Evolutionary conservation across 192 early-diverging fungal species (phyloP).

Genomic region (Mortierella claussenii): DNA sequence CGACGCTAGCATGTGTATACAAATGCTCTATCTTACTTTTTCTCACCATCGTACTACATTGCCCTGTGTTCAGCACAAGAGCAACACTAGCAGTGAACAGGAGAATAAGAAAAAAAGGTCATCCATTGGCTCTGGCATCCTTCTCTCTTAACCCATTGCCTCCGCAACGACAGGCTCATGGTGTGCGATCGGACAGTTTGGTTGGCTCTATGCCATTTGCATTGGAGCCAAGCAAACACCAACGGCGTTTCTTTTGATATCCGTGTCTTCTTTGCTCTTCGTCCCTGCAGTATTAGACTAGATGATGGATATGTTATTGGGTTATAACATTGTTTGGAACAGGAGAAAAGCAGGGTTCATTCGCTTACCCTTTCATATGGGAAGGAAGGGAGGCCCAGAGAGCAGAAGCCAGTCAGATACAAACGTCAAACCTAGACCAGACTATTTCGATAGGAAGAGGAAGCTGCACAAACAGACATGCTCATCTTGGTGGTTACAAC

Average conservation of each 20-base stretch:
- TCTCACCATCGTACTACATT: not conserved
- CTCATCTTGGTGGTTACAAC: not conserved
- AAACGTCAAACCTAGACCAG: not conserved
- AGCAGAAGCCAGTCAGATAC: not conserved
- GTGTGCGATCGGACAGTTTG: not conserved
- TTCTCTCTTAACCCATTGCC: not conserved
- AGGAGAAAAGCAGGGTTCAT: too few species aligned
- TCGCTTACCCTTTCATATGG: not conserved
- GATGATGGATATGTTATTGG: not conserved
- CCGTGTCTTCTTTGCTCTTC: not conserved
- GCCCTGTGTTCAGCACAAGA: not conserved
- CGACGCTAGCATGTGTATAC: not conserved
- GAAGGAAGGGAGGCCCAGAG: not conserved
- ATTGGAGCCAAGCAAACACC: constrained; percentile 1
- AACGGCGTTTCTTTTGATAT: not conserved
- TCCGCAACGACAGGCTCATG: not conserved
- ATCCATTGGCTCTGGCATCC: not conserved
- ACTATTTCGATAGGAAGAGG: not conserved
- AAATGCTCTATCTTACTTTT: not conserved
- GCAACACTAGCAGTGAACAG: too few species aligned
- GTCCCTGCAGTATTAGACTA: not conserved
- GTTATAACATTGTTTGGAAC: too few species aligned
- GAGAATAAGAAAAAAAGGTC: not conserved
- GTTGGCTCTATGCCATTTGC: constrained; percentile 12
- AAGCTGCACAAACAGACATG: not conserved